These are phyloP conservation scores for Cryptococcus neoformans DNA, from an alignment of 1,284 basidiomycete species.

Conservation along the genomic window DNA sequence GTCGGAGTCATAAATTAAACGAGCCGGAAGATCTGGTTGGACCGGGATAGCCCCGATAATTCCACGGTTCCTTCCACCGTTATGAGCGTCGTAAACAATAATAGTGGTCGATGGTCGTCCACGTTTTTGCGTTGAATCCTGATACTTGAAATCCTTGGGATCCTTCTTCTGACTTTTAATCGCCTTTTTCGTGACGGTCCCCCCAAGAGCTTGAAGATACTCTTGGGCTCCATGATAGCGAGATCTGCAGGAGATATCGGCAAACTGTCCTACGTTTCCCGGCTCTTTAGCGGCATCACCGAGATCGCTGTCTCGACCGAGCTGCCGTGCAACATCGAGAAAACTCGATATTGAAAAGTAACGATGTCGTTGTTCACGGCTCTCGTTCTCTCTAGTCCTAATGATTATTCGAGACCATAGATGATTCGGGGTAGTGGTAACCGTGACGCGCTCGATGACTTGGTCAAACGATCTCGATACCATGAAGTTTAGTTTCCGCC, in stretches of 20 bases:
- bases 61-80: not conserved
- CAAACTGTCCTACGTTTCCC: too few species aligned
- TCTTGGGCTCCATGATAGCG: too few species aligned
- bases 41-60: not conserved
- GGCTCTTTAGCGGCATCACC: too few species aligned
- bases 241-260: too few species aligned
- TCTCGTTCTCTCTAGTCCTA: conserved; percentile 32
- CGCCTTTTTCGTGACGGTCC: too few species aligned
- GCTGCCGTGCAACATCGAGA: conserved; percentile 11
- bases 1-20: not conserved
- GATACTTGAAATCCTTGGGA: not conserved
- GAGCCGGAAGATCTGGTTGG: not conserved
- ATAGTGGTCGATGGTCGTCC: not conserved
- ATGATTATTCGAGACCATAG: conserved; percentile 19
- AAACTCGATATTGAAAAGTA: conserved; percentile 24
- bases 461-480: conserved; percentile 38
- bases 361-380: conserved; percentile 35
- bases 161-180: too few species aligned
- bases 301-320: conserved; percentile 3
- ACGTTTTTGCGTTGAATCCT: not conserved
- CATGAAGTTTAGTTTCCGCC: conserved; percentile 10
- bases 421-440: conserved; percentile 24
- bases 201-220: too few species aligned
- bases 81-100: not conserved
- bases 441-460: conserved; percentile 27